These are phyloP conservation scores for Stylonectria norvegica DNA, from an alignment of 2,329 filamentous ascomycete genomes.

Conservation along the genomic window DNA sequence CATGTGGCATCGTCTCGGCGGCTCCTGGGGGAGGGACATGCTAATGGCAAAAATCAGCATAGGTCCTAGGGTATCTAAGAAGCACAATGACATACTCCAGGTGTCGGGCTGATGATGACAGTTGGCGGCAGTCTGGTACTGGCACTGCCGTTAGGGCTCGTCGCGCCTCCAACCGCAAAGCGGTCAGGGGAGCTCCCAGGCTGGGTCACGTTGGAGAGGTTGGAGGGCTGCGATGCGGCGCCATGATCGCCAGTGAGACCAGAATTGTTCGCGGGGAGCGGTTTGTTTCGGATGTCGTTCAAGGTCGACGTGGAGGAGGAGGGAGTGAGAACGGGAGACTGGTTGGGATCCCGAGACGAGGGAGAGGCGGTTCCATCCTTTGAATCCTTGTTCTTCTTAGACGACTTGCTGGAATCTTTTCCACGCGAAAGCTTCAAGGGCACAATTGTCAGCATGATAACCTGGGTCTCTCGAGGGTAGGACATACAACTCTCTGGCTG, in stretches of 20 bases:
- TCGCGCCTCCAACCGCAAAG: conserved; percentile 35
- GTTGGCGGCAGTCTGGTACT: conserved; percentile 65
- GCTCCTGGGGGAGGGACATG: conserved; percentile 90
- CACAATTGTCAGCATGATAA: conserved; percentile 14
- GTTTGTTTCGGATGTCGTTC: conserved; percentile 82
- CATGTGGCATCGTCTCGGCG: conserved; percentile 96
- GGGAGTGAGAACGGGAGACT: conserved; percentile 69
- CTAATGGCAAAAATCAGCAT: conserved; percentile 34
- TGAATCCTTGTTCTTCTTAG: conserved; percentile 68
- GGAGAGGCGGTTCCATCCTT: conserved; percentile 80
- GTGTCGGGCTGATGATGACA: conserved; percentile 91
- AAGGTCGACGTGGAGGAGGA: conserved; percentile 86
- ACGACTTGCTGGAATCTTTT: conserved; percentile 82
- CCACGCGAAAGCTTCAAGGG: conserved; percentile 76
- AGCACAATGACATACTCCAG: conserved; percentile 63
- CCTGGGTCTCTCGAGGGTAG: background rate
- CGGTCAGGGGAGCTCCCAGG: conserved; percentile 39
- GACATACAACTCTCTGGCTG: conserved; percentile 91
- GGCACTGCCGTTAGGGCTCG: conserved; percentile 36
- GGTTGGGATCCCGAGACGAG: conserved; percentile 56
- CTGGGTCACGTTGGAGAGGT: conserved; percentile 35
- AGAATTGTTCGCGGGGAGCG: conserved; percentile 57
- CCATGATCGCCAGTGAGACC: conserved; percentile 43
- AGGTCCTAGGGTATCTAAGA: conserved; percentile 2
- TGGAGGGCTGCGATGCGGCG: conserved; percentile 39